Evolutionary conservation across 1,284 basidiomycete species (phyloP).

Genomic region (Ceratobasidium sp.): DNA sequence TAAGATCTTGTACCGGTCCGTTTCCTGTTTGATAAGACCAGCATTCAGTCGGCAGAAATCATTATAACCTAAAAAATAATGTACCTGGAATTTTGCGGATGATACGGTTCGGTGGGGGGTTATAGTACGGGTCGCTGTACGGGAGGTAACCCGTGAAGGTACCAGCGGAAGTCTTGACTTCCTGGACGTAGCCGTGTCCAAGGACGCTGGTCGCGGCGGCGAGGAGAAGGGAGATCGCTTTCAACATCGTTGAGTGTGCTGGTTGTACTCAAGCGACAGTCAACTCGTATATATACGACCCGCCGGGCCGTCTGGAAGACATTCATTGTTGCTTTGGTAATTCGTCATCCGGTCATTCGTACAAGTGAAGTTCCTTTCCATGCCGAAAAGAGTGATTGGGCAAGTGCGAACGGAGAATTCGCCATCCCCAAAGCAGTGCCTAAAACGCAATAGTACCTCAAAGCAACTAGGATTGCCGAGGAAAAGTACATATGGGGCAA

Average conservation of each 20-base stretch:
- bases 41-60: neutral
- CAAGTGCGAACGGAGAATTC: conserved; percentile 3
- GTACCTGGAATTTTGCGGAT: conserved; percentile 60
- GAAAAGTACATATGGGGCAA: conserved; percentile 4
- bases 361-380: neutral
- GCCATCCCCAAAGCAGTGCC: neutral
- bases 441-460: neutral
- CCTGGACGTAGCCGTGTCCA: conserved; percentile 48
- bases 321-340: neutral
- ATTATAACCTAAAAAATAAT: neutral
- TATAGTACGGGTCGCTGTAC: conserved; percentile 50
- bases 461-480: neutral
- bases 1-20: conserved; percentile 31
- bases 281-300: neutral
- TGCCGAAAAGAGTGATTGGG: neutral
- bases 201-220: conserved; percentile 42
- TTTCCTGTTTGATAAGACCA: conserved; percentile 18
- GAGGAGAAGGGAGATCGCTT: conserved; percentile 38
- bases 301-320: neutral
- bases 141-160: conserved; percentile 46
- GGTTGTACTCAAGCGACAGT: neutral
- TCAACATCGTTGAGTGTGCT: conserved; percentile 25
- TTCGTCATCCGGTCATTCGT: neutral
- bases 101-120: conserved; percentile 62
- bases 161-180: conserved; percentile 43